Conservation (phyloP, 495 filamentous ascomycete species). For the Lasiosphaeria ovina region DNA sequence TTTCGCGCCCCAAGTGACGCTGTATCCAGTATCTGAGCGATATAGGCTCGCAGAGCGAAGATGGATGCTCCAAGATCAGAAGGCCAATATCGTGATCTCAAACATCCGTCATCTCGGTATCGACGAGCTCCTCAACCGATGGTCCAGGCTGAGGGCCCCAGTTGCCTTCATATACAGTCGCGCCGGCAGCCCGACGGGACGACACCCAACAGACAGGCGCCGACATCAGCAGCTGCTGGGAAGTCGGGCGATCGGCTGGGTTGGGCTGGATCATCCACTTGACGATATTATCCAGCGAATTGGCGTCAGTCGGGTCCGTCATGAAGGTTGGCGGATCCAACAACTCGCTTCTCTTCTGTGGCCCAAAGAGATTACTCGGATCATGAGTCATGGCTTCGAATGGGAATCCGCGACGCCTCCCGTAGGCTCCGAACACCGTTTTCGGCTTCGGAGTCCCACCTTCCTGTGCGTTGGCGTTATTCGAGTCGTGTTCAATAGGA, state of each 20-base stretch:
- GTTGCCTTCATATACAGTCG: constrained; percentile 90
- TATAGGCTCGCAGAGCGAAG: constrained; percentile 24
- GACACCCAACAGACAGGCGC: constrained; percentile 75
- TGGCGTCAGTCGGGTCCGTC: constrained; percentile 62
- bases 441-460: constrained; percentile 10
- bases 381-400: constrained; percentile 30
- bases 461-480: constrained; percentile 33
- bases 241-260: constrained; percentile 69
- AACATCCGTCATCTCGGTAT: constrained; percentile 51
- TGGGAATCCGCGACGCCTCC: constrained; percentile 21
- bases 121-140: constrained; percentile 28
- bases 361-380: constrained; percentile 46
- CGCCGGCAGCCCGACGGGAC: constrained; percentile 71
- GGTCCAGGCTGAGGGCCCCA: constrained; percentile 66
- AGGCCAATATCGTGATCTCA: constrained; percentile 22
- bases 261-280: constrained; percentile 81
- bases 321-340: constrained; percentile 81
- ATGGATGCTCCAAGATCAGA: constrained; percentile 21
- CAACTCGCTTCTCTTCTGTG: constrained; percentile 61
- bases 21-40: constrained; percentile 39
- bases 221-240: constrained; percentile 65
- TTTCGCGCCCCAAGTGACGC: constrained; percentile 23
- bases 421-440: constrained; percentile 4
- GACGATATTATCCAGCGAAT: constrained; percentile 81
- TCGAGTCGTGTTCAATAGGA: constrained; percentile 44